Conservation (phyloP, 1,284 basidiomycete species). For the Chalciporus piperatoides region DNA sequence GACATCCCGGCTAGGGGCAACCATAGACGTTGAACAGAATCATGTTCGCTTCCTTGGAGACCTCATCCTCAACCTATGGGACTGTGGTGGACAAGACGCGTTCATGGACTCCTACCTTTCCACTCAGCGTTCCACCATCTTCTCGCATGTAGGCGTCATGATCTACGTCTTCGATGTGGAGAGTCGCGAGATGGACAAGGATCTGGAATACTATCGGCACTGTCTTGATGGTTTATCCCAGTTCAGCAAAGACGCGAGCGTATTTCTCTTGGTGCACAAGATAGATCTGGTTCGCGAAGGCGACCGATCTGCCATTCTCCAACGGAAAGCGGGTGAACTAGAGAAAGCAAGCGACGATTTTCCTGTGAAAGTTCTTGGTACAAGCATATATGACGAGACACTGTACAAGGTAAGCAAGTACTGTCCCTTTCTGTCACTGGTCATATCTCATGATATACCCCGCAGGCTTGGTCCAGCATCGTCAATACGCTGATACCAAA, state of each 20-base stretch:
- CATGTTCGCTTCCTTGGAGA: constrained; percentile 96
- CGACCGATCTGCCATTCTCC: constrained; percentile 52
- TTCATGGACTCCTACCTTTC: constrained; percentile 97
- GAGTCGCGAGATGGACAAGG: constrained; percentile 66
- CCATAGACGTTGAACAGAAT: constrained; percentile 97
- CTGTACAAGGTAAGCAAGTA: constrained; percentile 76
- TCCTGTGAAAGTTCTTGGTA: constrained; percentile 76
- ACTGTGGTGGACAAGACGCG: constrained; percentile 96
- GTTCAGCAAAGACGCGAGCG: constrained; percentile 75
- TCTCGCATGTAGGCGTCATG: constrained; percentile 92
- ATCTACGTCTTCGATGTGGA: constrained; percentile 99
- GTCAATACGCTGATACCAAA: constrained; percentile 97
- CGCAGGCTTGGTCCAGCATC: constrained; percentile 95
- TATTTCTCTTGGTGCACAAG: constrained; percentile 95
- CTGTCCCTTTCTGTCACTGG: constrained; percentile 2
- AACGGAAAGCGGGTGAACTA: constrained; percentile 67
- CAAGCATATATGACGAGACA: constrained; percentile 97
- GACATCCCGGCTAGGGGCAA: constrained; percentile 89
- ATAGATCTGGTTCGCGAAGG: constrained; percentile 83
- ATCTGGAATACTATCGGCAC: constrained; percentile 84
- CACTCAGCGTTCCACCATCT: constrained; percentile 87
- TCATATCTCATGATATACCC: constrained; percentile 9
- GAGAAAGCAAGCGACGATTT: constrained; percentile 60
- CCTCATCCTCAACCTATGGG: constrained; percentile 94
- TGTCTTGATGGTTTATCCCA: constrained; percentile 78